Conservation (phyloP, 1,139 yeast species). For the Pichia sp. region DNA sequence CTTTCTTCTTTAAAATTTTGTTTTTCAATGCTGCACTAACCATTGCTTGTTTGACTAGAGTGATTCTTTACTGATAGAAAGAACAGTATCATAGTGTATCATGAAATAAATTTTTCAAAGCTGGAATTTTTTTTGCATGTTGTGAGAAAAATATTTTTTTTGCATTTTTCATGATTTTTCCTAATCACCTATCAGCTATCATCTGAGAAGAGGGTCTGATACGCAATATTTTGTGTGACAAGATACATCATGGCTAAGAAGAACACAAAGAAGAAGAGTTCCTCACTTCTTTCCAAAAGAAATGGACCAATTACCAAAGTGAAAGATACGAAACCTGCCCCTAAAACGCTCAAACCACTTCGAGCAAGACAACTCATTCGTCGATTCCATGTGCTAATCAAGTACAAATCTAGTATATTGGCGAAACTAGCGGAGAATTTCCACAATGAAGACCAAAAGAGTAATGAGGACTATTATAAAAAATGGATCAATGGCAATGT, state of each 20-base stretch:
- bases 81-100: not conserved
- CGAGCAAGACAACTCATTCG: constrained; percentile 67
- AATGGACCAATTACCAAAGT: constrained; percentile 6
- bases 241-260: constrained; percentile 6
- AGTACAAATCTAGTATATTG: constrained; percentile 44
- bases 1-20: constrained; percentile 14
- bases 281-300: constrained; percentile 19
- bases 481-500: constrained; percentile 3
- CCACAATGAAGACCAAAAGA: constrained; percentile 15
- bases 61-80: not conserved
- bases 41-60: not conserved
- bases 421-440: constrained; percentile 18
- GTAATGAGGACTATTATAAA: constrained; percentile 34
- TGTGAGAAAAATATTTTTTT: not conserved
- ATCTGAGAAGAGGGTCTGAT: too few species aligned
- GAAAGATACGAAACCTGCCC: constrained; percentile 11
- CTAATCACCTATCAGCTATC: too few species aligned
- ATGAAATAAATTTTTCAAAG: not conserved
- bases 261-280: constrained; percentile 7
- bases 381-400: constrained; percentile 62
- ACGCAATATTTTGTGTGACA: too few species aligned
- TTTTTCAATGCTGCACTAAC: not conserved
- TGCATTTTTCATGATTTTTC: too few species aligned
- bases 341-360: constrained; percentile 55
- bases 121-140: not conserved